These are phyloP conservation scores for Sordariomycetes sp. DNA, from an alignment of 2,329 filamentous ascomycete genomes.

Conservation along the genomic window DNA sequence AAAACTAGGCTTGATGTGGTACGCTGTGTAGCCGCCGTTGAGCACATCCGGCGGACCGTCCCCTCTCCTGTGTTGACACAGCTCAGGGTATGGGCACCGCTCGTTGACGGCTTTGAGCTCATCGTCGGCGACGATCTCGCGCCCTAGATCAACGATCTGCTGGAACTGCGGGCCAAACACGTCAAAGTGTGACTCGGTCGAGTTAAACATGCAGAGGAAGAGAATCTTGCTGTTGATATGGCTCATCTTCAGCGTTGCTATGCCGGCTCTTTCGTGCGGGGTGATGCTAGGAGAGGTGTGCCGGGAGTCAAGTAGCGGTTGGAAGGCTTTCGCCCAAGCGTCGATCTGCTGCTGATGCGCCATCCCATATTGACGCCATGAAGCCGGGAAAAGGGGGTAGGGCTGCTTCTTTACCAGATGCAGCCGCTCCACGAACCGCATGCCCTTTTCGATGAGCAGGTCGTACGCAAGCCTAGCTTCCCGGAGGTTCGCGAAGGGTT, in stretches of 20 bases:
- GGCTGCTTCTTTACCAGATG: conserved; percentile 36
- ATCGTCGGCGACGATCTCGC: conserved; percentile 50
- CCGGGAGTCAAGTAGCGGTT: conserved; percentile 41
- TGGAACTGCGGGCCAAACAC: conserved; percentile 40
- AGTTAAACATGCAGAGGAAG: conserved; percentile 51
- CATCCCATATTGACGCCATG: conserved; percentile 35
- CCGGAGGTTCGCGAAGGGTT: conserved; percentile 36
- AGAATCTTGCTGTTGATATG: conserved; percentile 49
- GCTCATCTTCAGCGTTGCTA: conserved; percentile 53
- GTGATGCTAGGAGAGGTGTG: conserved; percentile 32
- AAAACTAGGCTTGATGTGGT: conserved; percentile 52
- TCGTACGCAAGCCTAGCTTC: conserved; percentile 51
- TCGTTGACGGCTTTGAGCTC: conserved; percentile 39
- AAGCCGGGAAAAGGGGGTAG: conserved; percentile 41
- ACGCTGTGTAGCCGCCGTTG: conserved; percentile 31
- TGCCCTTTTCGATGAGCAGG: conserved; percentile 42
- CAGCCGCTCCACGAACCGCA: conserved; percentile 50
- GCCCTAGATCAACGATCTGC: conserved; percentile 45
- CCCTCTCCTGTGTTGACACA: conserved; percentile 28
- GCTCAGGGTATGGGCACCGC: conserved; percentile 30
- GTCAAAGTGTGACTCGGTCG: conserved; percentile 50
- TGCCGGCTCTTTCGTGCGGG: conserved; percentile 46
- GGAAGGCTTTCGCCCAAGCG: conserved; percentile 47
- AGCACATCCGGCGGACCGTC: conserved; percentile 23
- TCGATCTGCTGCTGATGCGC: conserved; percentile 41